phyloP scores from a whole-genome alignment of 371 early-diverging fungal species.

The Chytridiales sp. region DNA sequence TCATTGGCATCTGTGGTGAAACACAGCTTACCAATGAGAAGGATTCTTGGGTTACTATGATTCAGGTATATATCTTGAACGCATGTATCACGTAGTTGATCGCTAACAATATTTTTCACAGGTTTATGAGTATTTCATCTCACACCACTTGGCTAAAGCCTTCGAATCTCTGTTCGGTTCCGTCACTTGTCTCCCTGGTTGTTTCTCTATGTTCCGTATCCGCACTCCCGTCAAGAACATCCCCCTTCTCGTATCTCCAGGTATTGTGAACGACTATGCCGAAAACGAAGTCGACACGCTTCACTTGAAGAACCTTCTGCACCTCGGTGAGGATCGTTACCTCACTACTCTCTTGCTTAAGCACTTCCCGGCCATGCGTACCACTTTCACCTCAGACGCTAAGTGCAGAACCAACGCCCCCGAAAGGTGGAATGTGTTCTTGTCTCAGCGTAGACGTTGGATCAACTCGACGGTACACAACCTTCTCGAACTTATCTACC shows the following conservation, averaged over 20 bases:
- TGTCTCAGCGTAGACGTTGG: conserved; percentile 93
- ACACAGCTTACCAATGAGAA: conserved; percentile 81
- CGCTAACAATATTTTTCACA: conserved; percentile 93
- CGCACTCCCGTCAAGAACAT: conserved; percentile 76
- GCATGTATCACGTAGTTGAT: conserved; percentile 71
- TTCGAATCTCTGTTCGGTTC: conserved; percentile 99
- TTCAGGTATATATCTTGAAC: conserved; percentile 58
- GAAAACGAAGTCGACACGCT: conserved; percentile 95
- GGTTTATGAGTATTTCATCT: conserved; percentile 98
- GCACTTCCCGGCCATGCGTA: conserved; percentile 96
- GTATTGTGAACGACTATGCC: conserved; percentile 92
- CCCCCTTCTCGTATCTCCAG: conserved; percentile 90
- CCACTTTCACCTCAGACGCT: conserved; percentile 95
- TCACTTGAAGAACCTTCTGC: conserved; percentile 81
- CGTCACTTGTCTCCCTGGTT: conserved; percentile 77
- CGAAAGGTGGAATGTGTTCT: conserved; percentile 87
- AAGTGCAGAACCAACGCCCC: conserved; percentile 97
- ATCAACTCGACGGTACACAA: conserved; percentile 99
- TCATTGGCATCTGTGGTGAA: conserved; percentile 86
- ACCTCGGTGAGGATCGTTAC: conserved; percentile 62
- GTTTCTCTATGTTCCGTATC: conserved; percentile 74
- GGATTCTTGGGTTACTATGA: conserved; percentile 89
- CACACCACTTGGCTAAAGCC: conserved; percentile 85
- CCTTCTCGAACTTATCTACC: conserved; percentile 82
- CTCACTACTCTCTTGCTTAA: conserved; percentile 97